Percentiles rank a stretch among this genome's conserved stretches.
phyloP scores from a whole-genome alignment of 2,329 filamentous ascomycete species.

The Leptosphaerulina australis region DNA sequence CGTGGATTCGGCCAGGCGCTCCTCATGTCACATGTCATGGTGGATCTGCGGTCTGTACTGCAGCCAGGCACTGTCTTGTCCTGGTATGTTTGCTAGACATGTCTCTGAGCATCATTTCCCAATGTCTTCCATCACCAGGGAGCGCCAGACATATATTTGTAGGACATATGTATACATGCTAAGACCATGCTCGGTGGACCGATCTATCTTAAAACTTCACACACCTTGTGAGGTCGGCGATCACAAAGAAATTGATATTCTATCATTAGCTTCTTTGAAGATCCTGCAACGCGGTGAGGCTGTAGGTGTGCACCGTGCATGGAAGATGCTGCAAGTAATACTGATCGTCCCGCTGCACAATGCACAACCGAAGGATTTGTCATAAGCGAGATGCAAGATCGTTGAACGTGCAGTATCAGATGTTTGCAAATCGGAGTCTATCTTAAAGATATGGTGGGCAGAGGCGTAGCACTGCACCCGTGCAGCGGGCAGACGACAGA shows the following conservation, averaged over 20 bases:
- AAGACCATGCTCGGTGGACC: background rate
- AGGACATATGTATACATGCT: constrained; percentile 6
- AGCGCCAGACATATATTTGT: constrained; percentile 9
- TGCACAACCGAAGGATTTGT: constrained; percentile 19
- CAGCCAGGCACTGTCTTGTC: background rate
- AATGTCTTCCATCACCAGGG: constrained; percentile 4
- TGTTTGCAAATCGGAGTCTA: constrained; percentile 8
- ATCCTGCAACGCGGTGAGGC: background rate
- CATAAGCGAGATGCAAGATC: constrained; percentile 14
- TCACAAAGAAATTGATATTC: constrained; percentile 5
- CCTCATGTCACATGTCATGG: background rate
- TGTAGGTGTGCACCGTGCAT: constrained; percentile 19
- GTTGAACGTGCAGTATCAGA: constrained; percentile 11
- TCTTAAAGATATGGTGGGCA: constrained; percentile 3
- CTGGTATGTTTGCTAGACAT: background rate
- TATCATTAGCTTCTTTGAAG: background rate
- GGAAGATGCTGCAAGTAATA: constrained; percentile 20
- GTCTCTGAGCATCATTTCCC: constrained; percentile 6
- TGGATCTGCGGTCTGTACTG: constrained; percentile 4
- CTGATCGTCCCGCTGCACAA: constrained; percentile 31
- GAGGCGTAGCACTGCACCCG: constrained; percentile 1
- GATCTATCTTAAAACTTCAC: background rate
- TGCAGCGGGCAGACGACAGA: background rate
- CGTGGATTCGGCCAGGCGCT: constrained; percentile 2
- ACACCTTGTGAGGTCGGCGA: constrained; percentile 10